phyloP scores from a whole-genome alignment of 2,329 filamentous ascomycete species.

The Monilinia polystroma region DNA sequence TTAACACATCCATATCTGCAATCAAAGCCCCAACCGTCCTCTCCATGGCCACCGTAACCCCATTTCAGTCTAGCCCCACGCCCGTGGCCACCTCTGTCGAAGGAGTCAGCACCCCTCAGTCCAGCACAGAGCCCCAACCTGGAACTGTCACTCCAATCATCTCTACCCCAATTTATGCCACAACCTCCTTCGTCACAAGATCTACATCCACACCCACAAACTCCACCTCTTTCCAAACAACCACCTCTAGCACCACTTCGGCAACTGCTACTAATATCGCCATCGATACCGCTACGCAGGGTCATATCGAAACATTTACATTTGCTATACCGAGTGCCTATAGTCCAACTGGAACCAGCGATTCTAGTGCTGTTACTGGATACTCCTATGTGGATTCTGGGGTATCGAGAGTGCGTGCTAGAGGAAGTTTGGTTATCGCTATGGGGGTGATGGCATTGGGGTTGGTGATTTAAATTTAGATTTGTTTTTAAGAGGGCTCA shows the following conservation, averaged over 20 bases:
- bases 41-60: slow-evolving; percentile 6
- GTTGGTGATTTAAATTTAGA: slow-evolving; percentile 4
- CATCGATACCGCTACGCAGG: slow-evolving; percentile 8
- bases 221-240: neutral
- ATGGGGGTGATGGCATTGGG: neutral
- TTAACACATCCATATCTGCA: neutral
- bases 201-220: slow-evolving; percentile 4
- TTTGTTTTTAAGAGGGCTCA: neutral
- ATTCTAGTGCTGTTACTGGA: slow-evolving; percentile 8
- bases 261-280: slow-evolving; percentile 8
- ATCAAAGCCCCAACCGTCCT: neutral
- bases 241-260: neutral
- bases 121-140: neutral
- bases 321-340: slow-evolving; percentile 17
- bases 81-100: neutral
- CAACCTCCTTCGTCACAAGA: slow-evolving; percentile 12
- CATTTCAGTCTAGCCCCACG: neutral
- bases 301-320: slow-evolving; percentile 8
- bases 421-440: neutral
- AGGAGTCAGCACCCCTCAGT: neutral
- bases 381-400: slow-evolving; percentile 5
- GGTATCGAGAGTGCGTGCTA: neutral
- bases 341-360: slow-evolving; percentile 7
- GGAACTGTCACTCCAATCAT: neutral
- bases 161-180: neutral